phyloP scores from a whole-genome alignment of 352 stramenopile species.

The Phytophthora sp. region DNA sequence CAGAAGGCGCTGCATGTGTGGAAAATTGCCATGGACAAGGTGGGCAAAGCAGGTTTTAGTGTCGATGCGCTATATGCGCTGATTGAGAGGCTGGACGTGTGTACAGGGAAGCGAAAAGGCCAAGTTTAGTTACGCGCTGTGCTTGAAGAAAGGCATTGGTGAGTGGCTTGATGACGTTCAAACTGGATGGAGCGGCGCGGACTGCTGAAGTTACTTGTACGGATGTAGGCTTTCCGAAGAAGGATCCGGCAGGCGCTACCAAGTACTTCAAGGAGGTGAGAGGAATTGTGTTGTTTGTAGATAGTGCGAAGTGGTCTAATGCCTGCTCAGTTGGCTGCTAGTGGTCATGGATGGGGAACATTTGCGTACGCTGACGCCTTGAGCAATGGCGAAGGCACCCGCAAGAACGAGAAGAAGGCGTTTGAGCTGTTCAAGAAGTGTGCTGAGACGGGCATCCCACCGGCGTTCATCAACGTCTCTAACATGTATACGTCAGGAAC shows the following conservation, averaged over 20 bases:
- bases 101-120: constrained; percentile 72
- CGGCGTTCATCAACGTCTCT: constrained; percentile 81
- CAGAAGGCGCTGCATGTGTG: constrained; percentile 81
- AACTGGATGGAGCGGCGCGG: background rate
- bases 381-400: constrained; percentile 73
- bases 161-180: background rate
- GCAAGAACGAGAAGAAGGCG: constrained; percentile 76
- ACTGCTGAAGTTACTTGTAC: background rate
- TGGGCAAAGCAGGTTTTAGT: constrained; percentile 6
- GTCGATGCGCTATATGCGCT: too few relatives aligned
- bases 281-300: background rate
- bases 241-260: constrained; percentile 53
- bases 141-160: constrained; percentile 83
- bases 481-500: constrained; percentile 83
- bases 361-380: constrained; percentile 86
- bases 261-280: constrained; percentile 81
- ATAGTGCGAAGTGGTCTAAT: too few relatives aligned
- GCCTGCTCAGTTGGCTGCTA: constrained; percentile 48
- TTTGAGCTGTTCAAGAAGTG: constrained; percentile 82
- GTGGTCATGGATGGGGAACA: constrained; percentile 74
- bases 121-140: constrained; percentile 88
- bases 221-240: constrained; percentile 55
- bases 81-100: too few relatives aligned
- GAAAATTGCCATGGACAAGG: constrained; percentile 85
- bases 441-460: constrained; percentile 65